These are phyloP conservation scores for Wickerhamiella siamensis DNA, from an alignment of 805 yeast species.

Conservation along the genomic window DNA sequence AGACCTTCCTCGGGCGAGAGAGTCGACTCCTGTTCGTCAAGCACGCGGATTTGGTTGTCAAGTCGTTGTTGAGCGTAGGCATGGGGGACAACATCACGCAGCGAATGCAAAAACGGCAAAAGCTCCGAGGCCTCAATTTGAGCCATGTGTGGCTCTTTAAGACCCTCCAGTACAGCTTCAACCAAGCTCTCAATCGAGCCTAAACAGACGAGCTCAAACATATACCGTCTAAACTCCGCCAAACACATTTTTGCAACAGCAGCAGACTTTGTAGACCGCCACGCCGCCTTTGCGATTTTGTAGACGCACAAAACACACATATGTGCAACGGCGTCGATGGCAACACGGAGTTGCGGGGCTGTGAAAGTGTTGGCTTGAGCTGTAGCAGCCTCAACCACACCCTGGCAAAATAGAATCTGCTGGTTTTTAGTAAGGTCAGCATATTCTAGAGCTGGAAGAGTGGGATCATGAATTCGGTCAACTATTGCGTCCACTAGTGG, in stretches of 20 bases:
- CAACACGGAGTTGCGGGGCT: neutral
- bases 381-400: neutral
- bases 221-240: neutral
- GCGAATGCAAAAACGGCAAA: neutral
- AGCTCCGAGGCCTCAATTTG: neutral
- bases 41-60: neutral
- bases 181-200: neutral
- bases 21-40: neutral
- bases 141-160: neutral
- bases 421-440: neutral
- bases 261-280: neutral
- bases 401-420: neutral
- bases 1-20: neutral
- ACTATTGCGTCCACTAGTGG: neutral
- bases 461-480: neutral
- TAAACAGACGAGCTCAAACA: neutral
- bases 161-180: neutral
- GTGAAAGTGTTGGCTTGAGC: neutral
- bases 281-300: neutral
- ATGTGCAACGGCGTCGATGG: neutral
- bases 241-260: neutral
- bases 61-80: neutral
- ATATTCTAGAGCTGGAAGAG: neutral
- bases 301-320: neutral
- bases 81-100: neutral